Evolutionary conservation across 1,284 basidiomycete genomes (phyloP).

Genomic region (Neotropicomus parvogracilis): DNA sequence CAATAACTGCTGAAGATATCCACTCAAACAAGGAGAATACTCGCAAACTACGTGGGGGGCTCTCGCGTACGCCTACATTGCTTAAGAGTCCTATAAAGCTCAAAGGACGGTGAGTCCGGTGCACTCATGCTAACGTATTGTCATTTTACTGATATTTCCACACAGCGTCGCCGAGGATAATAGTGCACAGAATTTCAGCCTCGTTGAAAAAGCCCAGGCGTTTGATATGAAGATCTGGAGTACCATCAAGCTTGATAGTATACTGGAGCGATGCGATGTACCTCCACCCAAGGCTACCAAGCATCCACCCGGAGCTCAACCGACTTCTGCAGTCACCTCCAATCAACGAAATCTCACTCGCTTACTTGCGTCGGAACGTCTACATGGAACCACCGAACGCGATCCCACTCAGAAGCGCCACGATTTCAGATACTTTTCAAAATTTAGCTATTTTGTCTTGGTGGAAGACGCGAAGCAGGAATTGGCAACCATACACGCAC

Average conservation of each 20-base stretch:
- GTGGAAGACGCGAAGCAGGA: constrained; percentile 89
- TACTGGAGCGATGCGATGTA: constrained; percentile 58
- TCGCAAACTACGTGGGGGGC: constrained; percentile 28
- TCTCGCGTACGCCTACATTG: constrained; percentile 23
- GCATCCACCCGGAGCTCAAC: constrained; percentile 25
- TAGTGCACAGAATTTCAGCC: constrained; percentile 44
- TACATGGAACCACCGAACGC: constrained; percentile 84
- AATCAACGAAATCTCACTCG: constrained; percentile 48
- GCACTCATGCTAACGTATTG: neutral
- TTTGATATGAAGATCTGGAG: constrained; percentile 91
- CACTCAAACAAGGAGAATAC: constrained; percentile 65
- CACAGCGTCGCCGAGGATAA: constrained; percentile 26
- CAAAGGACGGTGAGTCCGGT: constrained; percentile 47
- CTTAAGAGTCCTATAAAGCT: constrained; percentile 67
- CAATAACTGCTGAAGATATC: constrained; percentile 37
- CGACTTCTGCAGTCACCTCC: constrained; percentile 23
- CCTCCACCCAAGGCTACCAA: constrained; percentile 30
- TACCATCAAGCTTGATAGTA: constrained; percentile 69
- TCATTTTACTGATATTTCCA: constrained; percentile 3
- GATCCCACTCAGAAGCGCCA: constrained; percentile 85
- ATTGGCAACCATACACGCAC: constrained; percentile 63
- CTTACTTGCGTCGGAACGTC: constrained; percentile 83
- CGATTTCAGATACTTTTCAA: constrained; percentile 88
- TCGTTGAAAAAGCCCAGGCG: constrained; percentile 72
- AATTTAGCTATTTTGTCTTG: constrained; percentile 77